Evolutionary conservation across 495 filamentous ascomycete species (phyloP).

Genomic region (Penicillium bialowiezense): DNA sequence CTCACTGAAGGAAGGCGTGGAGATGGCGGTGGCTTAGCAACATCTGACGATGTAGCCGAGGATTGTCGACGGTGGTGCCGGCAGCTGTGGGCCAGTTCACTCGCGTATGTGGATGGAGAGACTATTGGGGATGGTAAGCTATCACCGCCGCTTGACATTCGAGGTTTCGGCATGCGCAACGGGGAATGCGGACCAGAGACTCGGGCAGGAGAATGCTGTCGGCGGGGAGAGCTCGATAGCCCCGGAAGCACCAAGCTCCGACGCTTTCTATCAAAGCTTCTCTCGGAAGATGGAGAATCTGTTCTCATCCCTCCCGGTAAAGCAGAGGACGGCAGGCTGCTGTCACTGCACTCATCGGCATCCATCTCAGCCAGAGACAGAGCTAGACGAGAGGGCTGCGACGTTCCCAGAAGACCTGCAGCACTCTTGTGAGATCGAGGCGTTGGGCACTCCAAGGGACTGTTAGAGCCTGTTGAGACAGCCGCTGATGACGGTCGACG

Average conservation of each 20-base stretch:
- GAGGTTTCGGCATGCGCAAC: constrained; percentile 79
- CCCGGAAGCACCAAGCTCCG: constrained; percentile 77
- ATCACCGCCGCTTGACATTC: constrained; percentile 71
- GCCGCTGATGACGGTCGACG: constrained; percentile 59
- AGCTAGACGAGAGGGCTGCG: constrained; percentile 62
- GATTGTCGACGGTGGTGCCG: constrained; percentile 90
- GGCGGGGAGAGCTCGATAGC: constrained; percentile 66
- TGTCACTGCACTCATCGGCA: constrained; percentile 75
- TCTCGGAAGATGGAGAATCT: constrained; percentile 88
- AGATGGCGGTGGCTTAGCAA: constrained; percentile 68
- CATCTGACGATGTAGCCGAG: constrained; percentile 77
- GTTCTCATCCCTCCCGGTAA: constrained; percentile 67
- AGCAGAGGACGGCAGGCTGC: constrained; percentile 80
- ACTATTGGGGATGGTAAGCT: constrained; percentile 79
- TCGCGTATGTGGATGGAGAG: constrained; percentile 78
- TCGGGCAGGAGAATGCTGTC: constrained; percentile 83
- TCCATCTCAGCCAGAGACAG: constrained; percentile 78
- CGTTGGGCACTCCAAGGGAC: constrained; percentile 87
- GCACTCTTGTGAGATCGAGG: constrained; percentile 80
- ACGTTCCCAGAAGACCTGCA: constrained; percentile 58
- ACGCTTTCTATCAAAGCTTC: constrained; percentile 77
- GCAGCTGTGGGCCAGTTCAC: constrained; percentile 65
- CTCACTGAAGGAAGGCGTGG: constrained; percentile 70
- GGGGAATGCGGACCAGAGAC: constrained; percentile 77
- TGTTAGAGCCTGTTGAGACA: constrained; percentile 76